These are phyloP conservation scores for Jaminaea rosea DNA, from an alignment of 1,284 basidiomycete species.

Conservation along the genomic window DNA sequence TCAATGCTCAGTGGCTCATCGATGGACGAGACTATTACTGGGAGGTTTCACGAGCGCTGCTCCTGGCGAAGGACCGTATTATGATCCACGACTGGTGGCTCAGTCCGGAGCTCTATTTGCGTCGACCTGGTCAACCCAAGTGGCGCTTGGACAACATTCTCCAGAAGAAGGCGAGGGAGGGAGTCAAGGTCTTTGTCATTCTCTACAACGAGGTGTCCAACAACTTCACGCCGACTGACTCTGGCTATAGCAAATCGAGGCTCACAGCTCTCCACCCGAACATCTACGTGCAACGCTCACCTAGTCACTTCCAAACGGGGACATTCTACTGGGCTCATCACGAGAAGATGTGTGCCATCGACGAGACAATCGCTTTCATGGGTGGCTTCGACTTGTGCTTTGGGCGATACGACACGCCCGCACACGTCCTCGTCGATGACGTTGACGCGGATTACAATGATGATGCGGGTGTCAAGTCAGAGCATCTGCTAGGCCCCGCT, in stretches of 20 bases:
- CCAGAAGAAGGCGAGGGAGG: conserved; percentile 85
- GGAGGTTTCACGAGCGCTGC: conserved; percentile 83
- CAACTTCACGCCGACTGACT: conserved; percentile 62
- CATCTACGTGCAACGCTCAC: conserved; percentile 91
- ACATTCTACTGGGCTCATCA: conserved; percentile 94
- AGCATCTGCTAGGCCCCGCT: conserved; percentile 34
- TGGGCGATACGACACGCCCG: conserved; percentile 67
- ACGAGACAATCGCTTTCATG: conserved; percentile 96
- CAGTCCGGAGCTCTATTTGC: conserved; percentile 65
- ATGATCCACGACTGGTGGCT: conserved; percentile 48
- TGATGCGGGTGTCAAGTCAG: conserved; percentile 11
- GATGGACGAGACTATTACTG: conserved; percentile 60
- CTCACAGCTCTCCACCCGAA: conserved; percentile 79
- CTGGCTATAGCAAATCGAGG: conserved; percentile 80
- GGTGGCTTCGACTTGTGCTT: conserved; percentile 82
- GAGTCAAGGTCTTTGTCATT: conserved; percentile 93
- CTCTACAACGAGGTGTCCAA: conserved; percentile 85
- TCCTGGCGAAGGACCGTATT: conserved; percentile 70
- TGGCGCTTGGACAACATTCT: conserved; percentile 83
- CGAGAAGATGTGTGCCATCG: conserved; percentile 95
- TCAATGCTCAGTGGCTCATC: conserved; percentile 95
- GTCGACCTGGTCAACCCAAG: conserved; percentile 70
- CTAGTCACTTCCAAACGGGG: conserved; percentile 92
- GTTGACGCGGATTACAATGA: conserved; percentile 42
- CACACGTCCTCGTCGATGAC: conserved; percentile 83